Conservation (phyloP, 768 basidiomycete species). For the Mycena indigotica region DNA sequence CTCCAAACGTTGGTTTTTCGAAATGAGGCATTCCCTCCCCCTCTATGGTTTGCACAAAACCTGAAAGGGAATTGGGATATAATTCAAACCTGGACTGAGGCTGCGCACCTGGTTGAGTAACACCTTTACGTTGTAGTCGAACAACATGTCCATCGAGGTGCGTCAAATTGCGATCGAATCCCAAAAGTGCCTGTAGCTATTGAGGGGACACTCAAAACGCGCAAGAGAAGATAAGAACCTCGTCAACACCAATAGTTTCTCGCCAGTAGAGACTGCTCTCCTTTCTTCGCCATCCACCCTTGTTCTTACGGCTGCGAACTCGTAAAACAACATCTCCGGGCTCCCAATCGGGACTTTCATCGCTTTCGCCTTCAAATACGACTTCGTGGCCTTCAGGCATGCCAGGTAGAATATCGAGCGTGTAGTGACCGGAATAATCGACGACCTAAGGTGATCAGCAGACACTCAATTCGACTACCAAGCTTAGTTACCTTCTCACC, state of each 20-base stretch:
- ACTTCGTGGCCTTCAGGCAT: conserved; percentile 94
- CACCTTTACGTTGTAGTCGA: conserved; percentile 66
- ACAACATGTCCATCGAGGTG: conserved; percentile 89
- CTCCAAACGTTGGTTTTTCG: conserved; percentile 63
- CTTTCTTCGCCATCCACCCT: conserved; percentile 86
- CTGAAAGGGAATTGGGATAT: conserved; percentile 39
- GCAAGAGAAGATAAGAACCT: conserved; percentile 63
- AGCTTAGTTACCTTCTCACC: conserved; percentile 56
- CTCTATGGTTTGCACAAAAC: conserved; percentile 80
- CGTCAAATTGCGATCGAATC: conserved; percentile 90
- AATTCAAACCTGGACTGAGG: neutral
- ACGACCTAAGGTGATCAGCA: conserved; percentile 44
- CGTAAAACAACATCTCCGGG: conserved; percentile 90
- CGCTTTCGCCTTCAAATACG: conserved; percentile 94
- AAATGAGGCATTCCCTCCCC: conserved; percentile 90
- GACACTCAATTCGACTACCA: neutral
- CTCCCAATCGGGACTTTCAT: conserved; percentile 96
- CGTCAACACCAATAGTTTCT: conserved; percentile 87
- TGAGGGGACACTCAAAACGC: too few relatives aligned
- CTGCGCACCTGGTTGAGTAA: conserved; percentile 85
- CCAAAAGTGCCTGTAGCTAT: conserved; percentile 77
- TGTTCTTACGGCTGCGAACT: conserved; percentile 74
- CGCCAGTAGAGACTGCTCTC: conserved; percentile 90
- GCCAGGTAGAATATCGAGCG: conserved; percentile 82
- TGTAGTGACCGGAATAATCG: conserved; percentile 79